phyloP scores from a whole-genome alignment of 306 rosid species.

The Vigna unguiculata region DNA sequence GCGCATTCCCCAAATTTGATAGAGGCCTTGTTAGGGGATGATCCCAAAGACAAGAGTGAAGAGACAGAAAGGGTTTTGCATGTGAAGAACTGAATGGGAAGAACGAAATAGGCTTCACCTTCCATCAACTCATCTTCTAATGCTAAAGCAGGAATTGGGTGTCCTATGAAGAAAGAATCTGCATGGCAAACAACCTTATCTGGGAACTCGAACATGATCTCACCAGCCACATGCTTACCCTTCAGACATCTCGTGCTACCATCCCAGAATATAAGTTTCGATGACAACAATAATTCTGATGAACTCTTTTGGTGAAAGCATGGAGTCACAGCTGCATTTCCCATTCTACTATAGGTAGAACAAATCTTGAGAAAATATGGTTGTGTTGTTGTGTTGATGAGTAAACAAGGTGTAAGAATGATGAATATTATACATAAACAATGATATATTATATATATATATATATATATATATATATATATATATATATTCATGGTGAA shows the following conservation, averaged over 20 bases:
- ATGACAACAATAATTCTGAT: neutral
- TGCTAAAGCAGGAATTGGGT: constrained; percentile 59
- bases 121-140: constrained; percentile 58
- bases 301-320: constrained; percentile 48
- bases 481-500: neutral
- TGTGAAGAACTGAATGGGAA: constrained; percentile 61
- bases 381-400: neutral
- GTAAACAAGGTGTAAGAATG: neutral
- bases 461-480: too few species aligned
- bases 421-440: constrained; percentile 9
- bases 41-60: constrained; percentile 54
- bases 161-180: constrained; percentile 81
- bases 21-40: constrained; percentile 19
- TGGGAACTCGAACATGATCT: constrained; percentile 74
- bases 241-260: constrained; percentile 56
- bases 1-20: constrained; percentile 62
- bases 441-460: neutral
- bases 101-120: constrained; percentile 78
- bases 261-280: constrained; percentile 61
- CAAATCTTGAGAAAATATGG: neutral
- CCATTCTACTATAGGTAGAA: constrained; percentile 44
- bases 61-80: constrained; percentile 55
- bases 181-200: constrained; percentile 77
- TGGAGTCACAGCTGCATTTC: constrained; percentile 59
- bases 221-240: constrained; percentile 67